Evolutionary conservation across 2,329 filamentous ascomycete species (phyloP), one percentile per base, ranked within the genome.

Genomic region (Exophiala oligosperma): DNA sequence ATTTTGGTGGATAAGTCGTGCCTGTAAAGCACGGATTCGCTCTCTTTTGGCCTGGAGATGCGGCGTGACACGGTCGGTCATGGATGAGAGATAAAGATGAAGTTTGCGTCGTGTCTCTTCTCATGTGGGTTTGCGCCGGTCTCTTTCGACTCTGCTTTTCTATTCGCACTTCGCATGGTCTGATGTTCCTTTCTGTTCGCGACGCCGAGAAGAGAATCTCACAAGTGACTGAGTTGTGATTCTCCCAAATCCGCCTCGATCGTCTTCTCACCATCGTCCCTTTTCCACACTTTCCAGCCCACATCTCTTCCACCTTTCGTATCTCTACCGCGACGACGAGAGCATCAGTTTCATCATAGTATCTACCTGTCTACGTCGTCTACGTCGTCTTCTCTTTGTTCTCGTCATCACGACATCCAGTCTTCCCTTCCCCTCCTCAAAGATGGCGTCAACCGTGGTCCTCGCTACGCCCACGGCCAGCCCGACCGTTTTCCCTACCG

Each of bases 401-500:
- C 32, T 11, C 8, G 11, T 35, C 32, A 35, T 35, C 32, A 35
- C 32, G 32, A 11, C 8, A 35, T 35, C 32, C n/a, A 2, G 40
- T 21, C 40, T 43, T 23, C n/a, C 40, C 21, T 28, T 32, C 43
- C 56, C 40, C 5, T 46, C 60, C 17, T 23, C 51, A 12, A 52
- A 29, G 9, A 17, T 49, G 44, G 23, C 49, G 2, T 50, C 53
- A 14, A 24, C 52, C 7, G 48, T 48, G 3, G 40, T 11, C 40
- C 17, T 23, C n/a, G 40, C 40, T 17, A 43, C 21, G 5, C 40
- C 40, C 14, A 9, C 21, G 40, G 40, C n/a, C 11, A n/a, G 21
- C 12, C 37, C 62, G 6, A 55, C 52, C n/a, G 38, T 32, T 26
- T 53, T 60, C 35, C 62, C 62, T 9, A 62, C 59, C 12, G 59